Evolutionary conservation across 257 asterid species (phyloP), one percentile per base, ranked within the genome.

Genomic region (Fraxinus quadrangulata): DNA sequence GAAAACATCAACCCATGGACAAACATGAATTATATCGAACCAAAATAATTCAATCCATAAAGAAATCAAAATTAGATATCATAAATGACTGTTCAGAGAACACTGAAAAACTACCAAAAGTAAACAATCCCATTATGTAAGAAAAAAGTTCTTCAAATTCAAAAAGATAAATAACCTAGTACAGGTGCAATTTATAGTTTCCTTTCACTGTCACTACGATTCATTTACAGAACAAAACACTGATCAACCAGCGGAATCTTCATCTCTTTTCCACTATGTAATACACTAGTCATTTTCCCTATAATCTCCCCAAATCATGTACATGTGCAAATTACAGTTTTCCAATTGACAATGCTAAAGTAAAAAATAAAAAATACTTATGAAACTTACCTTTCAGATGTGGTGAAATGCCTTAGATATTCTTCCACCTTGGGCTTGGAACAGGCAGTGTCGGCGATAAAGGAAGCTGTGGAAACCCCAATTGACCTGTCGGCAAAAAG

Each of bases 401-500:
- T 36, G 17, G 78, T 70, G 86, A 80, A 79, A 79, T 77, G 66
- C 72, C 75, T 81, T 77, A 90, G 70, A 81, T 77, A 16, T 84
- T 87, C 82, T 84, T 89, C 92, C 92, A 88, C 75, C 88, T 87
- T 4, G 97, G 97, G 87, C 97, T 93, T 14, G 92, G 79, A 70
- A 88, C 79, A 16, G 94, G 97, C 34, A 82, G 85, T 5, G 96
- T 88, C n/a, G 98, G 97, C 8, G 98, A 91, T 45, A 91, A 63
- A 11, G 97, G 96, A 63, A 91, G 88, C 85, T 87, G 94, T 17
- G 87, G 97, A 83, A 90, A 51, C 80, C 97, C 96, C 24, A 92
- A 74, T 80, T 89, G 97, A 47, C 92, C 94, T 2, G 87, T 82
- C n/a, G 97, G 96, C 0, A 95, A 88, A 51, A 89, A 82, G 54